Evolutionary conservation across 805 yeast genomes (phyloP).

Genomic region (Metschnikowia amazonensis): DNA sequence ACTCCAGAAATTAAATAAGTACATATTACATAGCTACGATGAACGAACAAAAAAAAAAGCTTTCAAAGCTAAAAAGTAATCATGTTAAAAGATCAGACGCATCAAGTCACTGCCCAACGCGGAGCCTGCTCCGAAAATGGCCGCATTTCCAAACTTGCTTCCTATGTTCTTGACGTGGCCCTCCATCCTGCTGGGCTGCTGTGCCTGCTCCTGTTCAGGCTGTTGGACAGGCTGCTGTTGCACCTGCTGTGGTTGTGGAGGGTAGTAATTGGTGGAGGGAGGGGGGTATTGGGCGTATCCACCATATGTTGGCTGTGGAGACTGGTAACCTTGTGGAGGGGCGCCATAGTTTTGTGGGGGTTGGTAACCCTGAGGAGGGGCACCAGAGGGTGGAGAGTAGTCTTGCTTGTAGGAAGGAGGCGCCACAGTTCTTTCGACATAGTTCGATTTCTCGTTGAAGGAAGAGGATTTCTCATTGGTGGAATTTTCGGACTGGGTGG

Average conservation of each 20-base stretch:
- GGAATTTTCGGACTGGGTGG: constrained; percentile 21
- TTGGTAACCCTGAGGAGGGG: constrained; percentile 2
- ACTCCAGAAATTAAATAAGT: constrained; percentile 50
- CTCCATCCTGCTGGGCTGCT: constrained; percentile 12
- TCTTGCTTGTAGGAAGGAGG: constrained; percentile 5
- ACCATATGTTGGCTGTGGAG: constrained; percentile 30
- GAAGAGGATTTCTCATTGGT: neutral
- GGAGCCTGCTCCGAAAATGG: constrained; percentile 95
- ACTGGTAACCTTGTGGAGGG: constrained; percentile 10
- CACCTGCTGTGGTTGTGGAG: constrained; percentile 21
- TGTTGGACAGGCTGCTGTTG: constrained; percentile 22
- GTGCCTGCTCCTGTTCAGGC: constrained; percentile 20
- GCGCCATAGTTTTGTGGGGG: constrained; percentile 4
- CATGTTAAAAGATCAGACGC: constrained; percentile 55
- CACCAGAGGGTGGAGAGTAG: neutral
- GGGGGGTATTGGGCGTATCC: constrained; percentile 49
- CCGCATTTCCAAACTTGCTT: constrained; percentile 83
- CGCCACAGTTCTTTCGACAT: neutral
- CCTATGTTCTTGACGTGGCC: constrained; percentile 59
- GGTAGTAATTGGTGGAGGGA: constrained; percentile 46
- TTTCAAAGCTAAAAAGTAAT: neutral
- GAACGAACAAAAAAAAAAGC: constrained; percentile 5
- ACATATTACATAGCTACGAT: constrained; percentile 16
- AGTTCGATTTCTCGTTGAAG: neutral
- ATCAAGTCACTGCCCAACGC: constrained; percentile 83